Evolutionary conservation across 495 filamentous ascomycete genomes (phyloP).

Genomic region (Neurospora sp.): DNA sequence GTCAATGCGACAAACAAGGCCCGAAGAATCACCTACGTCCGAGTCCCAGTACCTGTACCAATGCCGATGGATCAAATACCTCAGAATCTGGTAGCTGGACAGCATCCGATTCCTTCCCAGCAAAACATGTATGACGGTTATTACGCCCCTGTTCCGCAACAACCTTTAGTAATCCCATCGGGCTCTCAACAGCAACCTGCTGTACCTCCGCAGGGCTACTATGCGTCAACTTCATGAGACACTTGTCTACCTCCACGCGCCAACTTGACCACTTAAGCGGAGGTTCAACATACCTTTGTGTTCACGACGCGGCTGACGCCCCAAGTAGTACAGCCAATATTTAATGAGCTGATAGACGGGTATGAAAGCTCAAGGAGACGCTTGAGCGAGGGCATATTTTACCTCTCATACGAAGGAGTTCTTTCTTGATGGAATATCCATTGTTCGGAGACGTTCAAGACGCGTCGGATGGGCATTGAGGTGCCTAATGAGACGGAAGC

Average conservation of each 20-base stretch:
- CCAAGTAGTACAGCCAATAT: background rate
- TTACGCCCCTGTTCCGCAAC: conserved; percentile 6
- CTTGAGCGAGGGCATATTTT: background rate
- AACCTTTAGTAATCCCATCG: background rate
- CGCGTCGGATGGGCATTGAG: background rate
- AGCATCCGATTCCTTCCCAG: background rate
- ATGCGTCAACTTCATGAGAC: conserved; percentile 2
- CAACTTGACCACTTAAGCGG: background rate
- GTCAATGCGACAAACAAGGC: conserved; percentile 10
- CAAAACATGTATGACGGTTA: conserved; percentile 6
- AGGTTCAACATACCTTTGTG: background rate
- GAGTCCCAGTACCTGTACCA: conserved; percentile 2
- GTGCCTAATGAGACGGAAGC: background rate
- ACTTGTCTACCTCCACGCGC: background rate
- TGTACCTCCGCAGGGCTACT: conserved; percentile 5
- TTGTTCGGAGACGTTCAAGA: background rate
- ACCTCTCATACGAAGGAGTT: background rate
- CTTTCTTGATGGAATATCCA: background rate
- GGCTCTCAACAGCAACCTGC: background rate
- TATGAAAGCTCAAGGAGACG: background rate
- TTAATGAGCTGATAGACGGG: background rate
- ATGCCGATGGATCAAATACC: background rate
- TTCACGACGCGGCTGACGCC: background rate
- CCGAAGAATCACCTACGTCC: conserved; percentile 2
- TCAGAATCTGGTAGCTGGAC: background rate